Conservation (phyloP, 495 filamentous ascomycete species). For the Beverwykella pulmonaria region DNA sequence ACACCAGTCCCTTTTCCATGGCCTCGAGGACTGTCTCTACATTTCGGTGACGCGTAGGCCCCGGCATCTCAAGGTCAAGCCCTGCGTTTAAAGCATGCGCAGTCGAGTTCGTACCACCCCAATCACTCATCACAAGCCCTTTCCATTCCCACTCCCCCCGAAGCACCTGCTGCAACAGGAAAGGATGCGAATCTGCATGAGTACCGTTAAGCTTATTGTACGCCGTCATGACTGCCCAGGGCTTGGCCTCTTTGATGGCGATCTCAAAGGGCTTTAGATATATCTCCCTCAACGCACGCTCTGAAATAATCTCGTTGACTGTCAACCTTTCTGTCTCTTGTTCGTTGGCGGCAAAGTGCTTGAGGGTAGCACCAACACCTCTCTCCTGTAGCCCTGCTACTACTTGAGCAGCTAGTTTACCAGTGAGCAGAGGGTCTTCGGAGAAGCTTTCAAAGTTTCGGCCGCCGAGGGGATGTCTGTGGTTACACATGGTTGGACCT, state of each 20-base stretch:
- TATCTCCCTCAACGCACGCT: slow-evolving; percentile 58
- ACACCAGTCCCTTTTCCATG: slow-evolving; percentile 12
- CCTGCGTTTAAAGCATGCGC: slow-evolving; percentile 25
- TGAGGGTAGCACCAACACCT: slow-evolving; percentile 71
- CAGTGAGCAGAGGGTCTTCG: slow-evolving; percentile 74
- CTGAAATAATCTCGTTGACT: slow-evolving; percentile 66
- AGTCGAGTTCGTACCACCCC: slow-evolving; percentile 30
- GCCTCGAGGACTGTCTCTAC: slow-evolving; percentile 10
- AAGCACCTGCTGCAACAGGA: slow-evolving; percentile 24
- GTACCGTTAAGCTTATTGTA: slow-evolving; percentile 35
- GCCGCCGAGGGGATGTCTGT: slow-evolving; percentile 70
- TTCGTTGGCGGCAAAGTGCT: slow-evolving; percentile 85
- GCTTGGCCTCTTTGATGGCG: slow-evolving; percentile 22
- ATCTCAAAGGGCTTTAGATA: slow-evolving; percentile 36
- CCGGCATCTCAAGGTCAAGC: slow-evolving; percentile 36
- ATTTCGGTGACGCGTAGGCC: slow-evolving; percentile 12
- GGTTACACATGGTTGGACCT: slow-evolving; percentile 78
- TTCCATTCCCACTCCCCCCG: slow-evolving; percentile 33
- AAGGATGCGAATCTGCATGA: slow-evolving; percentile 24
- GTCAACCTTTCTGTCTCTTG: slow-evolving; percentile 73
- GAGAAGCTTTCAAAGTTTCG: slow-evolving; percentile 80
- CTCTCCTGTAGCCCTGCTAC: slow-evolving; percentile 71
- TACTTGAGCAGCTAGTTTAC: slow-evolving; percentile 65
- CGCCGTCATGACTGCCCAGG: slow-evolving; percentile 33
- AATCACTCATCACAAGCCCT: slow-evolving; percentile 35